Percentiles rank a stretch among this genome's conserved stretches.
phyloP scores from a whole-genome alignment of 805 yeast genomes.

The Phaffomyces antillensis region DNA sequence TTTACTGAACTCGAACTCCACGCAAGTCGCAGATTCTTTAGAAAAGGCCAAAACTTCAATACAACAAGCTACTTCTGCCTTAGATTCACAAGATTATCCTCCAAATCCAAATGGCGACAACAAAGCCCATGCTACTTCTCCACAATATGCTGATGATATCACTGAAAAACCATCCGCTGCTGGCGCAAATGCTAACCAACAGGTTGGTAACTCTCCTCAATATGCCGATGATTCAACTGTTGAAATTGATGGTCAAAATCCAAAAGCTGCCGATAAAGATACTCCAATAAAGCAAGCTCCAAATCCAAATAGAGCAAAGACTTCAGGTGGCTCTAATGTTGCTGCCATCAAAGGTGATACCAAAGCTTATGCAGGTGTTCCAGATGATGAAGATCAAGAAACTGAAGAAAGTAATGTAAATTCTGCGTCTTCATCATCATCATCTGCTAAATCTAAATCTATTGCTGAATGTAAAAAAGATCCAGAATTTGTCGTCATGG shows the following conservation, averaged over 20 bases:
- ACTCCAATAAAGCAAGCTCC: slow-evolving; percentile 25
- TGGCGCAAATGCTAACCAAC: neutral
- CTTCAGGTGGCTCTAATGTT: slow-evolving; percentile 8
- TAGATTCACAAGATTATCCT: slow-evolving; percentile 10
- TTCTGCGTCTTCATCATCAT: slow-evolving; percentile 2
- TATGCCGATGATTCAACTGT: slow-evolving; percentile 16
- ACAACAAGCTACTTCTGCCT: slow-evolving; percentile 6
- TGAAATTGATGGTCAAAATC: slow-evolving; percentile 14
- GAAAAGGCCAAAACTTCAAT: slow-evolving; percentile 22
- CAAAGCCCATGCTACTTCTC: slow-evolving; percentile 11
- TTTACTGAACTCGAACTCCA: slow-evolving; percentile 41
- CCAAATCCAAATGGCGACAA: slow-evolving; percentile 8
- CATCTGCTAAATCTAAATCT: slow-evolving; percentile 3
- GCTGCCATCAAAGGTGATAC: slow-evolving; percentile 23
- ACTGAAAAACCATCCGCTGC: neutral
- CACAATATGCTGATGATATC: slow-evolving; percentile 24
- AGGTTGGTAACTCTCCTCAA: slow-evolving; percentile 16
- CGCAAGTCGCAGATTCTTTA: slow-evolving; percentile 28
- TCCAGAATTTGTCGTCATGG: slow-evolving; percentile 78
- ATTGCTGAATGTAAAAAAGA: slow-evolving; percentile 31
- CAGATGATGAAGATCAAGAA: slow-evolving; percentile 10
- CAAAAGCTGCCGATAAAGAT: slow-evolving; percentile 21
- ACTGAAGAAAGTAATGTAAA: neutral
- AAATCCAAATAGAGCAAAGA: slow-evolving; percentile 13
- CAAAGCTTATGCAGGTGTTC: slow-evolving; percentile 24